Evolutionary conservation across 768 basidiomycete species (phyloP).

Genomic region (Lactarius tabidus): DNA sequence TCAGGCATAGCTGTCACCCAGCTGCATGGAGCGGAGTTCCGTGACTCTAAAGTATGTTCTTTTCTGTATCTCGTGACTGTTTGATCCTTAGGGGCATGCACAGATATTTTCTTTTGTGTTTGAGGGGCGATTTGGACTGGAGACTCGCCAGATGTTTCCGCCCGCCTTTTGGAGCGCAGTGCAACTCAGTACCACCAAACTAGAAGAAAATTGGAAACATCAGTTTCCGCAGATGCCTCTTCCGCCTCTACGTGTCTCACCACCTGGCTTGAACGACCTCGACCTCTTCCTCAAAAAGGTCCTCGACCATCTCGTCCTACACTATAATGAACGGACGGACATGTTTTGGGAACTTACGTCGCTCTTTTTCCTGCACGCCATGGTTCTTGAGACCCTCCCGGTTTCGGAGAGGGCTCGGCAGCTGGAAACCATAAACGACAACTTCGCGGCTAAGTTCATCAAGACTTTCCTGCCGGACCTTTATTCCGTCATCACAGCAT

Average conservation of each 20-base stretch:
- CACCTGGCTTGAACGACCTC: neutral
- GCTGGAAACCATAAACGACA: conserved; percentile 28
- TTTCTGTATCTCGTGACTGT: neutral
- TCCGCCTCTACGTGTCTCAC: neutral
- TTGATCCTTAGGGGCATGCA: neutral
- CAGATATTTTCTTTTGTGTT: conserved; percentile 62
- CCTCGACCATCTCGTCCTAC: conserved; percentile 11
- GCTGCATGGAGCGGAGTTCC: conserved; percentile 53
- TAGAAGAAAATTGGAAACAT: conserved; percentile 9
- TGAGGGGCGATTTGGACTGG: conserved; percentile 31
- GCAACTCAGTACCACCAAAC: conserved; percentile 13
- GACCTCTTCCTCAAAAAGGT: conserved; percentile 9
- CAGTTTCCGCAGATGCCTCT: conserved; percentile 5
- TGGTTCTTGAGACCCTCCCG: conserved; percentile 22
- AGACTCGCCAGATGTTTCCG: conserved; percentile 22
- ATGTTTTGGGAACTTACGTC: conserved; percentile 19
- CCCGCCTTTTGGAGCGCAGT: conserved; percentile 25
- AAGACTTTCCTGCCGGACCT: conserved; percentile 41
- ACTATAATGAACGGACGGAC: neutral
- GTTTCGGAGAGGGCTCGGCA: conserved; percentile 26
- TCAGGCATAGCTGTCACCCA: conserved; percentile 48
- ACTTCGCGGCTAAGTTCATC: conserved; percentile 34
- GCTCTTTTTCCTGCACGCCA: conserved; percentile 20
- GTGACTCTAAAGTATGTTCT: conserved; percentile 55
- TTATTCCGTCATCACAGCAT: conserved; percentile 33